These are phyloP conservation scores for Chalciporus sphaerocephalus DNA, from an alignment of 768 basidiomycete genomes.

Conservation along the genomic window DNA sequence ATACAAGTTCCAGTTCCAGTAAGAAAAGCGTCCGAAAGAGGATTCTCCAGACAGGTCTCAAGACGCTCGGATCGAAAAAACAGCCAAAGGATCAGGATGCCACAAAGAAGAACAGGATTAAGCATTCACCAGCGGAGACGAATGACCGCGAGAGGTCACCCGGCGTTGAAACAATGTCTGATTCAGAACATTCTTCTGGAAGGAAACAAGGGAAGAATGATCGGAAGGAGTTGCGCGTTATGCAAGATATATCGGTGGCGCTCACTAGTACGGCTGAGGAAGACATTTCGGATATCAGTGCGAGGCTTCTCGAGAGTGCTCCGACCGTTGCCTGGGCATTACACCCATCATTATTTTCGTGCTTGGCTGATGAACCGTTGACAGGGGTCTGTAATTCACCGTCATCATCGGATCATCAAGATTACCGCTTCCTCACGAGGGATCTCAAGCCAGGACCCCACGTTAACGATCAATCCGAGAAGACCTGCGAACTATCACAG, in stretches of 20 bases:
- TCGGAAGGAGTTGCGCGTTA: background rate
- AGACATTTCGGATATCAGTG: background rate
- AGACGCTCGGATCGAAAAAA: conserved; percentile 1
- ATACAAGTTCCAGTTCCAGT: no score
- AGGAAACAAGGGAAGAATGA: background rate
- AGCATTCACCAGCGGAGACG: background rate
- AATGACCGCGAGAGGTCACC: background rate
- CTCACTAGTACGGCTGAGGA: conserved; percentile 1
- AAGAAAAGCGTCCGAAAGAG: conserved; percentile 12
- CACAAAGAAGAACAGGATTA: conserved; percentile 5
- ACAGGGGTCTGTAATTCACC: background rate
- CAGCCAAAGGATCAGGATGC: conserved; percentile 4
- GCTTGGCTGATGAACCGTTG: background rate
- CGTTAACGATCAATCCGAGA: background rate
- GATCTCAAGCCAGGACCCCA: background rate
- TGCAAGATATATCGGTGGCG: background rate
- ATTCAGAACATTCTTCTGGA: background rate
- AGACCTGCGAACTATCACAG: background rate
- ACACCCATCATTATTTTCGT: background rate
- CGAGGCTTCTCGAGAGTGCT: conserved; percentile 1
- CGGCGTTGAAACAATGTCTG: background rate
- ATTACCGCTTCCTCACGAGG: background rate
- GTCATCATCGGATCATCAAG: background rate
- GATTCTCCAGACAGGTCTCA: conserved; percentile 8
- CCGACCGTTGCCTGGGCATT: background rate